These are phyloP conservation scores for Stenogyne calaminthoides DNA, from an alignment of 305 asterid species.

Conservation along the genomic window DNA sequence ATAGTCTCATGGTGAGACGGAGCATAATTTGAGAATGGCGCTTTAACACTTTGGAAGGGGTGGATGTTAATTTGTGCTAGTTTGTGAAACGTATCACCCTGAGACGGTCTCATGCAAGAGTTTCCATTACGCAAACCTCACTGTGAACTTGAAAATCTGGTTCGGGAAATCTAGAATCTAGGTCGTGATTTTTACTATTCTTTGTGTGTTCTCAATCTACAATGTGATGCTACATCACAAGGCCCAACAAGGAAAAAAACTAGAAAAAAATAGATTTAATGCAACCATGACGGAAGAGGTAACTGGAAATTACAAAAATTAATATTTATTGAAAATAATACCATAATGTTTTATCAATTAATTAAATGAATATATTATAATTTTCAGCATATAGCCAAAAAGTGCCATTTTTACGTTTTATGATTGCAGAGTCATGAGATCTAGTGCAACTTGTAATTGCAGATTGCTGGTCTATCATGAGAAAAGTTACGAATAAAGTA, in stretches of 20 bases:
- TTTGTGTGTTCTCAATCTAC: neutral
- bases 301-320: neutral
- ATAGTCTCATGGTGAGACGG: too few relatives aligned
- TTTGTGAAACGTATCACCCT: too few relatives aligned
- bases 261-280: constrained; percentile 18
- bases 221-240: neutral
- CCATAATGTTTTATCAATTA: neutral
- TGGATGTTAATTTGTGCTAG: too few relatives aligned
- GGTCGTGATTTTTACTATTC: neutral
- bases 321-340: constrained; percentile 11
- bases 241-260: neutral
- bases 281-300: neutral
- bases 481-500: neutral
- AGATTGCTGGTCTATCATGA: neutral
- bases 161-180: constrained; percentile 20
- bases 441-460: constrained; percentile 12
- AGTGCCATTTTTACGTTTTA: neutral
- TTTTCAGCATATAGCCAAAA: neutral
- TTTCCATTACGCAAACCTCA: neutral
- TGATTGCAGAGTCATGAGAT: neutral
- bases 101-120: too few relatives aligned
- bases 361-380: neutral
- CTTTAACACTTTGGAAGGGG: too few relatives aligned
- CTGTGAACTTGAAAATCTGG: neutral
- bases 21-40: too few relatives aligned